These are phyloP conservation scores for Aphanomyces stellatus DNA, from an alignment of 352 stramenopile genomes.

Conservation along the genomic window DNA sequence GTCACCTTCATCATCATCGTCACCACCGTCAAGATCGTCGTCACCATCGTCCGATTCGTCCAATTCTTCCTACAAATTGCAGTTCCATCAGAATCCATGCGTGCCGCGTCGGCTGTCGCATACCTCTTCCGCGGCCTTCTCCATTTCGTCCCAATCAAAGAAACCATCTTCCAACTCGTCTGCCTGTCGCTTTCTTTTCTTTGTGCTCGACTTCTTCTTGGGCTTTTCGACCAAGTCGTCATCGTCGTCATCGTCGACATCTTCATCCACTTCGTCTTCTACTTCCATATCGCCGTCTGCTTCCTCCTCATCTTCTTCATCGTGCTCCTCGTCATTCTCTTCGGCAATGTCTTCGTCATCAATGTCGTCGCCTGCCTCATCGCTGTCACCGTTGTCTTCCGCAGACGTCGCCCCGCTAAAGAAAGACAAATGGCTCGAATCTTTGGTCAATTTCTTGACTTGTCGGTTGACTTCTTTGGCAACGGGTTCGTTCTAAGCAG, in stretches of 20 bases:
- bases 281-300: slow-evolving; percentile 24
- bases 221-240: slow-evolving; percentile 26
- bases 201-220: slow-evolving; percentile 39
- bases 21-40: slow-evolving; percentile 33
- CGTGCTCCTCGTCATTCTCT: slow-evolving; percentile 21
- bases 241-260: slow-evolving; percentile 20
- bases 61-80: slow-evolving; percentile 23
- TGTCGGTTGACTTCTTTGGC: slow-evolving; percentile 36
- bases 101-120: no score
- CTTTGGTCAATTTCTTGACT: slow-evolving; percentile 60
- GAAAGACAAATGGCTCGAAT: slow-evolving; percentile 40
- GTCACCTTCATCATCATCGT: slow-evolving; percentile 37
- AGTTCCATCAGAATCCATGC: no score
- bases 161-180: slow-evolving; percentile 73
- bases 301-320: slow-evolving; percentile 15
- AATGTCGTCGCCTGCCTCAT: slow-evolving; percentile 28
- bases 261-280: slow-evolving; percentile 29
- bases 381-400: slow-evolving; percentile 22
- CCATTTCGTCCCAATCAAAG: slow-evolving; percentile 85
- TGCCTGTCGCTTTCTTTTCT: slow-evolving; percentile 11
- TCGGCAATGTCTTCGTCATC: slow-evolving; percentile 27
- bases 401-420: slow-evolving; percentile 22
- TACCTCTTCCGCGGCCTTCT: slow-evolving; percentile 70
- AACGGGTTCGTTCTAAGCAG: slow-evolving; percentile 46
- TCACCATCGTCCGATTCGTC: slow-evolving; percentile 33